Evolutionary conservation across 768 basidiomycete genomes (phyloP).

Genomic region (Suillus ampliporus): DNA sequence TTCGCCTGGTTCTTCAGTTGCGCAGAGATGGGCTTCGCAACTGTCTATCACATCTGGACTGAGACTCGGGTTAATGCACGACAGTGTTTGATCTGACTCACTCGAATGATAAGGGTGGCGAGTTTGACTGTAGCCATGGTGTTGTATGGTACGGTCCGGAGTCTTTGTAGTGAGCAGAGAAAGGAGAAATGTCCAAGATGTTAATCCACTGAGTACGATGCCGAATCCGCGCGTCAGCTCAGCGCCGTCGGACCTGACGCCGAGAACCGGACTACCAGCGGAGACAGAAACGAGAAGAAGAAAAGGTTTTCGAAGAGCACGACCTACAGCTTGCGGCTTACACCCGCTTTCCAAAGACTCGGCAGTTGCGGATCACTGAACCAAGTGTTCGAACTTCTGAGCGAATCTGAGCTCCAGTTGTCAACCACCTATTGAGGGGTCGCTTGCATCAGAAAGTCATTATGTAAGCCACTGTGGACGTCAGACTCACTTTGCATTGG

Average conservation of each 20-base stretch:
- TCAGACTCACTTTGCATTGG: too few relatives aligned
- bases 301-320: neutral
- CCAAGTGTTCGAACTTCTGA: neutral
- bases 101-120: slow-evolving; percentile 75
- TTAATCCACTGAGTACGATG: neutral
- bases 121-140: slow-evolving; percentile 77
- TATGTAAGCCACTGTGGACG: slow-evolving; percentile 2
- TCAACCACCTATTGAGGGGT: neutral
- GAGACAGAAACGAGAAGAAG: neutral
- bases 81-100: slow-evolving; percentile 42
- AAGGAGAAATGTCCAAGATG: neutral
- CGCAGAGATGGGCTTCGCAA: slow-evolving; percentile 81
- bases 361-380: neutral
- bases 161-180: neutral
- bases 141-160: neutral
- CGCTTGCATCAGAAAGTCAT: neutral
- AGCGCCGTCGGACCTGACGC: neutral
- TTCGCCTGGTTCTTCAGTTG: slow-evolving; percentile 73
- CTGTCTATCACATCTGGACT: slow-evolving; percentile 52
- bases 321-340: neutral
- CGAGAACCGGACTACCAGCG: neutral
- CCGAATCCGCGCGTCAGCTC: slow-evolving; percentile 3
- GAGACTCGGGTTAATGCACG: neutral
- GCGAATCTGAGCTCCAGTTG: neutral
- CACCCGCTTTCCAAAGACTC: neutral